These are phyloP conservation scores for Acer yangbiense DNA, from an alignment of 345 rosid species.

Conservation along the genomic window DNA sequence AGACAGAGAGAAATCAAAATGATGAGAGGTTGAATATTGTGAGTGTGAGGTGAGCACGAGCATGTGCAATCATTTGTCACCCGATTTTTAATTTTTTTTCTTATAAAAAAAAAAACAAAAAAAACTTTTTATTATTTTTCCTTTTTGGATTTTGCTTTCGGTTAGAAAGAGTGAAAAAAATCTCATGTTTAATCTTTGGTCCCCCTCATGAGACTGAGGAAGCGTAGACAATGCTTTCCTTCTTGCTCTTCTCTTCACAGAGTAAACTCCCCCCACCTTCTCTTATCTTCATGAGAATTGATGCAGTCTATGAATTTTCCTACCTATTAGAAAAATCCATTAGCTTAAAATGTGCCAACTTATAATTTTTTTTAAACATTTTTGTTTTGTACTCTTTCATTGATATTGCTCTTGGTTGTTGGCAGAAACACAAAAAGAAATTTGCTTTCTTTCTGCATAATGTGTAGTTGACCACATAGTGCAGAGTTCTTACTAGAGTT, in stretches of 20 bases:
- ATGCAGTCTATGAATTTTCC: slow-evolving; percentile 1
- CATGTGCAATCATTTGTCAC: slow-evolving; percentile 43
- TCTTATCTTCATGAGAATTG: background rate
- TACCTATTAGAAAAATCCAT: slow-evolving; percentile 2
- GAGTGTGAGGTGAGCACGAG: slow-evolving; percentile 37
- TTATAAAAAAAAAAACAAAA: too few species aligned
- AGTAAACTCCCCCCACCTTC: slow-evolving; percentile 33
- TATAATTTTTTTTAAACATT: slow-evolving; percentile 3
- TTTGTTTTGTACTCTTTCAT: background rate
- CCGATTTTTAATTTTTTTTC: background rate
- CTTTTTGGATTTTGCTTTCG: slow-evolving; percentile 31
- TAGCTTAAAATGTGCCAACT: slow-evolving; percentile 6
- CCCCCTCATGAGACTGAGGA: slow-evolving; percentile 50
- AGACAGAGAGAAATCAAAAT: slow-evolving; percentile 28
- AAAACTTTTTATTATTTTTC: slow-evolving; percentile 12
- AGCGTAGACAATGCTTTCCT: slow-evolving; percentile 57
- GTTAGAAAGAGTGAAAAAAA: slow-evolving; percentile 36
- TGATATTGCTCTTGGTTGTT: background rate
- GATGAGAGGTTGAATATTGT: slow-evolving; percentile 48
- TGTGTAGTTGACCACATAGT: background rate
- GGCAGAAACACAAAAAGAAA: background rate
- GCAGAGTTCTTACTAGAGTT: background rate
- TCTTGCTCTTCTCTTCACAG: slow-evolving; percentile 58
- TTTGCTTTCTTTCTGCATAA: background rate
- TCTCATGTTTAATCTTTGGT: slow-evolving; percentile 38